These are phyloP conservation scores for Tieghemostelium lacteum DNA, from an alignment of 78 protist genomes.

Conservation along the genomic window DNA sequence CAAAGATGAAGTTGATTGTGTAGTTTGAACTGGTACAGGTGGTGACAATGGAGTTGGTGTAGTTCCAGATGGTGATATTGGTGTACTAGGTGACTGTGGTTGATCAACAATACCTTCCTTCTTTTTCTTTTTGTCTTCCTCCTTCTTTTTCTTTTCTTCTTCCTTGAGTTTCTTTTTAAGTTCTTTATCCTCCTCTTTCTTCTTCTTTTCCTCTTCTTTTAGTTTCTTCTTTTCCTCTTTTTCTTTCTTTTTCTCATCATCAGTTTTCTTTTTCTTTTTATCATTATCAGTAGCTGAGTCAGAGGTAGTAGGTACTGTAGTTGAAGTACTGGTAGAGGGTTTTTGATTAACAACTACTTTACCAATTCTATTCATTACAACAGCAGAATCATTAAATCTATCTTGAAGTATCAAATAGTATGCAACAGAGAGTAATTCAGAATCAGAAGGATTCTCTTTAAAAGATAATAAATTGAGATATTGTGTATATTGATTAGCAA, in stretches of 20 bases:
- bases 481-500: constrained; percentile 21
- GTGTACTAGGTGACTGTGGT: neutral
- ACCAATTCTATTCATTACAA: constrained; percentile 64
- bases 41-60: neutral
- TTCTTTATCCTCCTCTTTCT: constrained; percentile 37
- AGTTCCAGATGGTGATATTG: neutral
- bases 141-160: constrained; percentile 45
- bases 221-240: constrained; percentile 49
- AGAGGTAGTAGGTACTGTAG: neutral
- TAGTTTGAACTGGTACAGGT: too few relatives aligned
- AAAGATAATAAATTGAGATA: constrained; percentile 11
- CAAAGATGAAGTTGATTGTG: neutral
- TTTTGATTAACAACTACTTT: neutral
- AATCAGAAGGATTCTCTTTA: constrained; percentile 40
- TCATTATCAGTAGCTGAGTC: neutral
- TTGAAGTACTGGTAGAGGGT: neutral
- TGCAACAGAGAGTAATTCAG: constrained; percentile 40
- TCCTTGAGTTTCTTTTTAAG: constrained; percentile 6
- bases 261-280: constrained; percentile 38
- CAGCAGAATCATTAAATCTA: constrained; percentile 45
- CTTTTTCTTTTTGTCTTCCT: constrained; percentile 29
- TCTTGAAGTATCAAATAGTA: constrained; percentile 70
- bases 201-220: constrained; percentile 41
- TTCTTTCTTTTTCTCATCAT: constrained; percentile 24
- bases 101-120: constrained; percentile 19